Conservation (phyloP, 2,329 filamentous ascomycete species). For the Penicillium oxalicum region DNA sequence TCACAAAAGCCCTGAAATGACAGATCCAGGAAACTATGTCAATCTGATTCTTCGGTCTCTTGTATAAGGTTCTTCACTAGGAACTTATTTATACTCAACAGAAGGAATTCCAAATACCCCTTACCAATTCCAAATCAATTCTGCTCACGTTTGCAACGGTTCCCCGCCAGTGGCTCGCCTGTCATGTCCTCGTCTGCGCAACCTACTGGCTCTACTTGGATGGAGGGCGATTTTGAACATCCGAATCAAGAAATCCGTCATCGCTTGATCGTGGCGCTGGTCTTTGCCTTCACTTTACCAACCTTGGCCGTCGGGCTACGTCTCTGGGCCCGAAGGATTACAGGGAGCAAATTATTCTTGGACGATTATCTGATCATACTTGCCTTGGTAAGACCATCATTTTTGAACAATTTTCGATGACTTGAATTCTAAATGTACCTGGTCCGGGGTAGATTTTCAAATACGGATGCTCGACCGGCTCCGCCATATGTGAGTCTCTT, state of each 20-base stretch:
- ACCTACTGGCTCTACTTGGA: slow-evolving; percentile 12
- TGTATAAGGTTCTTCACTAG: slow-evolving; percentile 6
- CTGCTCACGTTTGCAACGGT: slow-evolving; percentile 4
- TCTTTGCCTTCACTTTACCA: slow-evolving; percentile 23
- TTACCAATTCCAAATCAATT: slow-evolving; percentile 9
- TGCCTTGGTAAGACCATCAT: slow-evolving; percentile 19
- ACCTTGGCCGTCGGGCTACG: slow-evolving; percentile 24
- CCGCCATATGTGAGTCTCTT: slow-evolving; percentile 19
- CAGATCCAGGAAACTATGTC: slow-evolving; percentile 1
- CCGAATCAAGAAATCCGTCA: slow-evolving; percentile 20
- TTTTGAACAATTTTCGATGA: no score
- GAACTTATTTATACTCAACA: slow-evolving; percentile 4
- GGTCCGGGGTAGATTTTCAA: slow-evolving; percentile 19
- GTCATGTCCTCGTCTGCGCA: slow-evolving; percentile 17
- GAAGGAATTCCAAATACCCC: slow-evolving; percentile 17
- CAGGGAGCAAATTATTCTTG: slow-evolving; percentile 21
- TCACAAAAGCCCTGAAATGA: slow-evolving; percentile 10
- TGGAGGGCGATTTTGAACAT: slow-evolving; percentile 22
- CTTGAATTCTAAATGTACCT: background rate
- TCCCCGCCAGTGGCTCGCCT: slow-evolving; percentile 1
- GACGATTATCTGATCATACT: slow-evolving; percentile 29
- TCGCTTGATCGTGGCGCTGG: slow-evolving; percentile 20
- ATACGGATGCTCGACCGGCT: slow-evolving; percentile 26
- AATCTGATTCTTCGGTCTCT: background rate
- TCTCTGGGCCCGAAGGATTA: slow-evolving; percentile 22